Base-by-base conservation (phyloP, 2,329 filamentous ascomycete genomes). In the Didymellaceae sp. region DNA sequence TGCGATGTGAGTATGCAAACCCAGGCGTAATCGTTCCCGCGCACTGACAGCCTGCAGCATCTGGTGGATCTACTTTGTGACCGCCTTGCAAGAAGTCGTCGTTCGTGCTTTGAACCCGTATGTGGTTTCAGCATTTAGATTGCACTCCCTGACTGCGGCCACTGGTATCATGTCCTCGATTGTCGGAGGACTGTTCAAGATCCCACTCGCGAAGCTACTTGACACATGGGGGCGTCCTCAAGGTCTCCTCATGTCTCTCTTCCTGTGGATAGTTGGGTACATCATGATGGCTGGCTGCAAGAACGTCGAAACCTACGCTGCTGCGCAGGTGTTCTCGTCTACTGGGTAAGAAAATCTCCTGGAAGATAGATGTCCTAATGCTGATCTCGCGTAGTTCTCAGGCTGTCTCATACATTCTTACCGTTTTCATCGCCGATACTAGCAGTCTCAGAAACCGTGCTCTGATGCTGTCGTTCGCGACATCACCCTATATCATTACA, bases 341-440 rank as follows among this genome's bases (percentile, higher is more conserved):
- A 80, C 87, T 28, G 86, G 87, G 39, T 61, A 46, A 34, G 78
- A 79, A 5, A 82, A 82, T 3, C 2, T 71, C 86, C 21, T 78
- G 77, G 41, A 10, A 16, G 13, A 22, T 10, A 10, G 14, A 38
- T 20, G 24, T 6, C 20, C 22, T 5, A 5, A 10, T 13, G 22
- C 40, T 50, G 16, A 44, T 24, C 8, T 18, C 6, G 16, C 32
- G 14, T 9, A 54, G 55, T 21, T 55, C 52, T 8, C 50, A 56
- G 34, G 54, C 49, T 17, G 58, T 62, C 1, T 55, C 49, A 5
- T 88, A 86, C 61, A 79, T 80, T 24, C 74, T 88, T 9, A 80
- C 80, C 49, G 80, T 89, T 17, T 84, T 89, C 58, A 82, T 87
- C 45, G 84, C 86, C 18, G 87, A 89, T 58, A 87, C 84, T 1